Evolutionary conservation across 768 basidiomycete species (phyloP), one percentile per base, ranked within the genome.

Genomic region (Infundibulicybe gibba): DNA sequence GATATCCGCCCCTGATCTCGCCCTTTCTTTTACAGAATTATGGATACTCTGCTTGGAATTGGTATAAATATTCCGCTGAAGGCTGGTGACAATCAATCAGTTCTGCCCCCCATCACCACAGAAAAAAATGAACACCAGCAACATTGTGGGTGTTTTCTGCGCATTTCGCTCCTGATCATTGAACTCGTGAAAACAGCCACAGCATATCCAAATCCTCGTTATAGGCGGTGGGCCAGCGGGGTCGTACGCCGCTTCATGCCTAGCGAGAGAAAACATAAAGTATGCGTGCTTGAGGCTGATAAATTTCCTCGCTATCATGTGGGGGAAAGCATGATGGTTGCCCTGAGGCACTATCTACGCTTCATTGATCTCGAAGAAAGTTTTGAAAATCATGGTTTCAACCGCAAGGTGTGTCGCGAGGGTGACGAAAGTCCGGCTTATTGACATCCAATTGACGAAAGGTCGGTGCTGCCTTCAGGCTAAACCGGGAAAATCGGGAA

Each of bases 391-490:
- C 58, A 67, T 54, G 77, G 78, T 1, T 81, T 81, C 54, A 61
- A 58, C 13, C 51, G 51, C 39, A 81, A 81, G 72, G 79, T 80
- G 43, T 9, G 44, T 16, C 15, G 44, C 35, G 30, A 17, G 34
- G 14, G 10, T 6, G 34, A 31, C 15, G 11, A 20, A 16, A 21
- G 15, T 21, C 3, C 31, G 40, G 31, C 10, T 37, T n/a, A 47
- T 25, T 47, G 40, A 41, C 41, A 10, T 8, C 30, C n/a, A 14
- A n/a, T 33, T 11, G 33, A 33, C 40, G 11, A 49, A n/a, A 83
- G 80, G 76, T 72, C 0, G 81, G 81, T 17, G 77, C 78, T 32
- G 81, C 78, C 2, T 66, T 83, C 56, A 83, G 82, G 53, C 68
- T 83, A 40, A 79, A 75, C 47, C 72, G 74, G 45, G 69, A 64